Evolutionary conservation across 306 rosid genomes (phyloP).

Genomic region (Mimosa bimucronata): DNA sequence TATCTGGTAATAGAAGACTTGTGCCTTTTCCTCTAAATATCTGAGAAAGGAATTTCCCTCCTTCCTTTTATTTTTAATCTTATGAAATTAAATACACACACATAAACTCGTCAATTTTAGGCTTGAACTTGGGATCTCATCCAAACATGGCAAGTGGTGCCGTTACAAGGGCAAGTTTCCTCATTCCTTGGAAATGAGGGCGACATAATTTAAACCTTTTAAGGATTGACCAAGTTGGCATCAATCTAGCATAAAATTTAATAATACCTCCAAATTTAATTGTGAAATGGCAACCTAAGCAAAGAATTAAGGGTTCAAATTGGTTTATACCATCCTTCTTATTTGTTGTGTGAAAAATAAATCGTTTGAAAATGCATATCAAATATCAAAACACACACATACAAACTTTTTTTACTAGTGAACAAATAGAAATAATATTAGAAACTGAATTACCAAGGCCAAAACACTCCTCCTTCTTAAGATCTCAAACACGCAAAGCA

Average conservation of each 20-base stretch:
- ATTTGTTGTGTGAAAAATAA: conserved; percentile 2
- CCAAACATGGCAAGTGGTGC: too few relatives aligned
- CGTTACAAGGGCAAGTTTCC: too few relatives aligned
- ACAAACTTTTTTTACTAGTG: conserved; percentile 1
- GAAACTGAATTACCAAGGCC: neutral
- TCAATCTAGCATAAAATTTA: conserved; percentile 37
- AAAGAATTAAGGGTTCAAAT: neutral
- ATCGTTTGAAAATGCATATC: neutral
- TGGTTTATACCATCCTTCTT: neutral
- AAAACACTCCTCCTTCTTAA: neutral
- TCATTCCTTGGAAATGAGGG: too few relatives aligned
- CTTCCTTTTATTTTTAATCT: too few relatives aligned
- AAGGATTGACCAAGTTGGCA: conserved; percentile 46
- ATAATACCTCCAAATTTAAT: conserved; percentile 22
- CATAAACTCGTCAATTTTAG: too few relatives aligned
- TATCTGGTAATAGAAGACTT: conserved; percentile 91
- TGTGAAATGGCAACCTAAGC: neutral
- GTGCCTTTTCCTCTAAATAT: conserved; percentile 92
- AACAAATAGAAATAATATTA: conserved; percentile 3
- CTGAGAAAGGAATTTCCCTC: conserved; percentile 38
- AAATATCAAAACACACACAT: neutral
- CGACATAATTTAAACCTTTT: neutral
- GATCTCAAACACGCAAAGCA: neutral
- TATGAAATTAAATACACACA: too few relatives aligned
- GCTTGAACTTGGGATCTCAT: too few relatives aligned